Evolutionary conservation across 345 rosid species (phyloP).

Genomic region (Rubroshorea leprosula): DNA sequence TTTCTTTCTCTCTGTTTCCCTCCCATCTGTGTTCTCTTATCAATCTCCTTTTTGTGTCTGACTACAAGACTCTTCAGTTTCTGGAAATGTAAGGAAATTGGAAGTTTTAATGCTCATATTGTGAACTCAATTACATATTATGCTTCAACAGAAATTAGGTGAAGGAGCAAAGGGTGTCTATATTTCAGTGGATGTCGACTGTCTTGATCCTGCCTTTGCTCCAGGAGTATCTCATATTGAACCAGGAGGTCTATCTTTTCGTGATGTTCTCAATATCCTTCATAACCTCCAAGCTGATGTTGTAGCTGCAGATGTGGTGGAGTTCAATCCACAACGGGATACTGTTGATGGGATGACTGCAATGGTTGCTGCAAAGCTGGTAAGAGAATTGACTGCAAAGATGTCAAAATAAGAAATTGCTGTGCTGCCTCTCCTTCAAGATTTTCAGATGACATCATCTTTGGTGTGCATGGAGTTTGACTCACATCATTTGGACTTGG

Average conservation of each 20-base stretch:
- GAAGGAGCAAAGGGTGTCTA: constrained; percentile 95
- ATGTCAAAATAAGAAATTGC: constrained; percentile 53
- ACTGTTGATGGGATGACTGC: constrained; percentile 99
- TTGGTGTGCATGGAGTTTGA: neutral
- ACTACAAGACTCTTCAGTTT: neutral
- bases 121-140: neutral
- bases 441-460: neutral
- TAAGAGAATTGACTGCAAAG: constrained; percentile 85
- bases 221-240: constrained; percentile 98
- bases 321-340: constrained; percentile 96
- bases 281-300: constrained; percentile 82
- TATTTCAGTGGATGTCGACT: constrained; percentile 82
- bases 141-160: constrained; percentile 74
- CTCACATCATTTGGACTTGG: neutral
- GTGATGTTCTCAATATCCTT: constrained; percentile 84
- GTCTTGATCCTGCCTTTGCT: constrained; percentile 97
- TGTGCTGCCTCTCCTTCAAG: neutral
- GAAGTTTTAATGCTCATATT: neutral
- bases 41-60: neutral
- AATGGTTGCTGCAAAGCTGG: constrained; percentile 98
- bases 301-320: constrained; percentile 93
- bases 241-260: constrained; percentile 96
- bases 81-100: neutral
- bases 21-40: neutral
- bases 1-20: constrained; percentile 6